Conservation (phyloP, 306 rosid species). For the Castanea crenata region DNA sequence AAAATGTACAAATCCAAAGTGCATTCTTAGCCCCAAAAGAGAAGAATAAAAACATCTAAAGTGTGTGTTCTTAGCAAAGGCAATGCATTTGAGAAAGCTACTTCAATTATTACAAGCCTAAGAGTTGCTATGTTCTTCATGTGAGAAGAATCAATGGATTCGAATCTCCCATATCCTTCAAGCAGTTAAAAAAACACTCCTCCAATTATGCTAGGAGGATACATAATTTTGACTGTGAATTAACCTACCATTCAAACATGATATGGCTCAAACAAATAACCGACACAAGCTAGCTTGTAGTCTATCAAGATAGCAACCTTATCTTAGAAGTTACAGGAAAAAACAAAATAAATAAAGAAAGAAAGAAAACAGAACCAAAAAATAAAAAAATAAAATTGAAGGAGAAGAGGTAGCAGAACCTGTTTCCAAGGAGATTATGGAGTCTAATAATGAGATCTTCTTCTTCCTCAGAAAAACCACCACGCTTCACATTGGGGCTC, state of each 20-base stretch:
- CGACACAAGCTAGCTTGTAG: no score
- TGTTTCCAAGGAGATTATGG: conserved; percentile 39
- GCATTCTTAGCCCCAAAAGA: not conserved
- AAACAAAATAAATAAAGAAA: not conserved
- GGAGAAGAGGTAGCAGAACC: conserved; percentile 1
- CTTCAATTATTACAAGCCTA: no score
- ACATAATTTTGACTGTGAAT: not conserved
- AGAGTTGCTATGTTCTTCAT: not conserved
- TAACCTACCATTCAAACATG: not conserved
- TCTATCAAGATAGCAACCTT: no score
- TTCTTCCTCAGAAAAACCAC: conserved; percentile 30
- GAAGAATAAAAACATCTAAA: no score
- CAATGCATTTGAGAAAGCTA: no score
- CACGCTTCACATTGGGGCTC: conserved; percentile 30
- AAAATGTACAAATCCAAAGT: not conserved
- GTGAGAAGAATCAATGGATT: no score
- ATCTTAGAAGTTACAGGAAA: no score
- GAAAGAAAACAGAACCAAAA: not conserved
- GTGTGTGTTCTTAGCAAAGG: no score
- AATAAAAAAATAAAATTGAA: not conserved
- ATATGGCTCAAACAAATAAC: not conserved
- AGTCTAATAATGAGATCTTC: conserved; percentile 34
- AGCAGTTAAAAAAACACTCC: no score
- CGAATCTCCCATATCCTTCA: no score
- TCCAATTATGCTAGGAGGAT: no score